A percentile compares a stretch with the other conserved stretches of the same genome.
phyloP scores from a whole-genome alignment of 176 grass and related monocot genomes.

The Avena atlantica region DNA sequence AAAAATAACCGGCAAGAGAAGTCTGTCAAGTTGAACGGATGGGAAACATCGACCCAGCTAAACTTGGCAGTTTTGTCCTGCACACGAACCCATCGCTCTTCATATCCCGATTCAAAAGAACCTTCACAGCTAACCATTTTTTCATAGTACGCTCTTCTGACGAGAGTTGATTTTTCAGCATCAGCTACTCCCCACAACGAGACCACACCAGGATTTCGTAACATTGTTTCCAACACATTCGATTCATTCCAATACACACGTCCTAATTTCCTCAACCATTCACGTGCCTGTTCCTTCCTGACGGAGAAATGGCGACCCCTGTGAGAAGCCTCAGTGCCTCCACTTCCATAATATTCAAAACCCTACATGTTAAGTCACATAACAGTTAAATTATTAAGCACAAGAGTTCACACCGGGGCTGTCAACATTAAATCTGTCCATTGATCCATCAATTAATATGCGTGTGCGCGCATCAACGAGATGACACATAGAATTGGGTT shows the following conservation, averaged over 20 bases:
- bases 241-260: background rate
- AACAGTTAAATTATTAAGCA: background rate
- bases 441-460: too few relatives aligned
- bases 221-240: background rate
- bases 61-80: background rate
- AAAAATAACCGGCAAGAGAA: background rate
- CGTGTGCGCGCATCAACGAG: too few relatives aligned
- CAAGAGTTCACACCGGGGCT: background rate
- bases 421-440: background rate
- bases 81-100: background rate
- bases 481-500: background rate
- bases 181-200: background rate
- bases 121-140: background rate
- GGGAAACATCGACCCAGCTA: background rate
- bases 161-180: background rate
- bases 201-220: background rate
- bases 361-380: background rate
- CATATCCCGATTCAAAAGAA: background rate
- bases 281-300: background rate
- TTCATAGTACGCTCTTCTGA: background rate
- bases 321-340: background rate
- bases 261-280: background rate
- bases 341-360: background rate
- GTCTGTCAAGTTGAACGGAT: background rate
- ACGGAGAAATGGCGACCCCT: background rate